A percentile compares a stretch with the other conserved stretches of the same genome.
These are phyloP conservation scores for Aureobasidium sp. DNA, from an alignment of 2,329 filamentous ascomycete genomes.

Conservation along the genomic window DNA sequence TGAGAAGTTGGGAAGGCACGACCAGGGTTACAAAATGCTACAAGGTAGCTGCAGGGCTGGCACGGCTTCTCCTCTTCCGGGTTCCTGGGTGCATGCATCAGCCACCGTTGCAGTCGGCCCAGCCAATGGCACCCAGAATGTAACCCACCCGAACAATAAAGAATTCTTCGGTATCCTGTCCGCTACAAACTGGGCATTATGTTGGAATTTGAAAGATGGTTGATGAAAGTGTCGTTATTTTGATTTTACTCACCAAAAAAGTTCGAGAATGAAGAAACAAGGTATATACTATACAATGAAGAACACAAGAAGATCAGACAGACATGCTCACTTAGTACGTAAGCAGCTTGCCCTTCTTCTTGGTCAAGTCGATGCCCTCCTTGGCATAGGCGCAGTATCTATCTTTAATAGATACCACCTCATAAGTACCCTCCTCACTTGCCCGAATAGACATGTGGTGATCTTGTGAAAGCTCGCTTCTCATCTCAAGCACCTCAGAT, in stretches of 20 bases:
- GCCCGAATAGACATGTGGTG: conserved; percentile 74
- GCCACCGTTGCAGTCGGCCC: too few species aligned
- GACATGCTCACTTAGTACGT: conserved; percentile 25
- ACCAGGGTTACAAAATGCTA: too few species aligned
- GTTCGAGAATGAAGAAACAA: neutral
- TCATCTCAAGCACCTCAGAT: conserved; percentile 77
- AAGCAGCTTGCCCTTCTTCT: conserved; percentile 27
- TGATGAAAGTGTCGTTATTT: neutral
- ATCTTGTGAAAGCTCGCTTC: conserved; percentile 78
- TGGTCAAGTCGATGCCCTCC: conserved; percentile 45
- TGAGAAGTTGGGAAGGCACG: too few species aligned
- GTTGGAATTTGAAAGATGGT: neutral
- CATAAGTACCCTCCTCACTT: conserved; percentile 92
- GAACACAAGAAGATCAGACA: neutral
- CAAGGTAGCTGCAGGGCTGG: too few species aligned
- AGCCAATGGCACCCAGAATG: too few species aligned
- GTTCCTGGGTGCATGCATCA: too few species aligned
- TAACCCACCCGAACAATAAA: too few species aligned
- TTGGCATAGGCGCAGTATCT: conserved; percentile 83
- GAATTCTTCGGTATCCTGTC: too few species aligned
- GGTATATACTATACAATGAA: conserved; percentile 10
- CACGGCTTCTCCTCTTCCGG: too few species aligned
- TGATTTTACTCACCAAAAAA: neutral
- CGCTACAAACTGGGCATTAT: too few species aligned
- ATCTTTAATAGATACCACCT: conserved; percentile 95